Base-by-base conservation (phyloP, 805 yeast genomes). In the Candida methanosorbosa region DNA sequence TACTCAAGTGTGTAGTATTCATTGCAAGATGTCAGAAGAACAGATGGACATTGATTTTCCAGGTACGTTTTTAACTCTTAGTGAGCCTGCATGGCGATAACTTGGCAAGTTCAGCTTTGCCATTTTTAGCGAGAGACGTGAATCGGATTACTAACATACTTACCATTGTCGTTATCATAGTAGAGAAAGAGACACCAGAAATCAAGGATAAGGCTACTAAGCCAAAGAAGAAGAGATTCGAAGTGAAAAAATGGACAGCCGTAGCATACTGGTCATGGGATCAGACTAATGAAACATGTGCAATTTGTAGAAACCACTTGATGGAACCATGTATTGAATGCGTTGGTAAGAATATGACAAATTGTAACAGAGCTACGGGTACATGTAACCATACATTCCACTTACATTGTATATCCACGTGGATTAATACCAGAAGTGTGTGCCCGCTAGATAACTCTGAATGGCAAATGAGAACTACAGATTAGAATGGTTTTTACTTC, bases 191-290 rank as follows among this genome's bases (percentile, higher is more conserved):
- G n/a, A n/a, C n/a, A n/a, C n/a, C n/a, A n/a, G n/a, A n/a, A n/a
- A n/a, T n/a, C n/a, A n/a, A n/a, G n/a, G n/a, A n/a, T n/a, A n/a
- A 41, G 26, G 54, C 47, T 32, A 33, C 51, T 7, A 52, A 61
- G 40, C 50, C 50, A 39, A 55, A 56, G 40, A 76, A 81, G 63
- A 82, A 81, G 56, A 71, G 84, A 48, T 88, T 92, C 49, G 97
- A 90, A 56, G 88, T 92, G 27, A 84, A 86, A 55, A 92, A 88
- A 66, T 90, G 98, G 97, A 87, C 95, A 12, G 97, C 97, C 0
- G 98, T 92, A 32, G 97, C 97, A n/a, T 86, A 92, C 56, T 92
- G 99, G 99, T 86, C 97, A 1, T 92, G 98, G 98, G 95, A 72
- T 63, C 66, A 52, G 64, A 66, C 50, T 37, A 53, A 51, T 36